Conservation (phyloP, 176 grass and related monocot genomes). For the Cymbopogon citratus region DNA sequence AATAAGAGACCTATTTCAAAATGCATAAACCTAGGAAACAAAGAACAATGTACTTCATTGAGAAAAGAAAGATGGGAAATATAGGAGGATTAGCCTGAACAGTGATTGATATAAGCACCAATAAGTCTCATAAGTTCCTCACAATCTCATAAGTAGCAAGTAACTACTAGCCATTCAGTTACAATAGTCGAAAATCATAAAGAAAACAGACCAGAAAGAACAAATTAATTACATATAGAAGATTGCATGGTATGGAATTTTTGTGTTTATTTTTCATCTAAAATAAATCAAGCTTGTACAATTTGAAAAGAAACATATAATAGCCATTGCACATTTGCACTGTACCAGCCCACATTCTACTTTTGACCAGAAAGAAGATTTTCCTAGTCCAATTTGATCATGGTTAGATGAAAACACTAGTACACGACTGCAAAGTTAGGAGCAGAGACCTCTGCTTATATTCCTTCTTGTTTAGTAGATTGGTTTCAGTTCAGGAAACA, state of each 20-base stretch:
- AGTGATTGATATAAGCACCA: conserved; percentile 56
- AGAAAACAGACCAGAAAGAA: not conserved
- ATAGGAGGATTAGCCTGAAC: conserved; percentile 77
- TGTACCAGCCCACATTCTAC: not conserved
- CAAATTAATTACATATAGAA: not conserved
- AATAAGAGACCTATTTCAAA: too few relatives aligned
- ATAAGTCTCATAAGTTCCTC: conserved; percentile 5
- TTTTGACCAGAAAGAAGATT: not conserved
- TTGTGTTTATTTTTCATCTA: not conserved
- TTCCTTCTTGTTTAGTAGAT: too few relatives aligned
- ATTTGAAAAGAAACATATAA: not conserved
- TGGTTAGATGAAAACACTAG: too few relatives aligned
- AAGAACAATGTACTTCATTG: conserved; percentile 77
- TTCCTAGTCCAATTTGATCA: not conserved
- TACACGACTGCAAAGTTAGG: too few relatives aligned
- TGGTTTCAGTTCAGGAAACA: too few relatives aligned
- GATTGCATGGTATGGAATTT: not conserved
- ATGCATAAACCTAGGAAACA: conserved; percentile 57
- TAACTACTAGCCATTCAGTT: not conserved
- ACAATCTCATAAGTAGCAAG: not conserved
- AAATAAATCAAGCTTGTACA: not conserved
- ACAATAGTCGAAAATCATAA: not conserved
- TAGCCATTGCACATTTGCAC: too few relatives aligned
- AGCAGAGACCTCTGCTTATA: too few relatives aligned
- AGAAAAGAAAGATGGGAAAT: too few relatives aligned